Evolutionary conservation across 345 rosid species (phyloP), one percentile per base, ranked within the genome.

Genomic region (Geranium brycei): DNA sequence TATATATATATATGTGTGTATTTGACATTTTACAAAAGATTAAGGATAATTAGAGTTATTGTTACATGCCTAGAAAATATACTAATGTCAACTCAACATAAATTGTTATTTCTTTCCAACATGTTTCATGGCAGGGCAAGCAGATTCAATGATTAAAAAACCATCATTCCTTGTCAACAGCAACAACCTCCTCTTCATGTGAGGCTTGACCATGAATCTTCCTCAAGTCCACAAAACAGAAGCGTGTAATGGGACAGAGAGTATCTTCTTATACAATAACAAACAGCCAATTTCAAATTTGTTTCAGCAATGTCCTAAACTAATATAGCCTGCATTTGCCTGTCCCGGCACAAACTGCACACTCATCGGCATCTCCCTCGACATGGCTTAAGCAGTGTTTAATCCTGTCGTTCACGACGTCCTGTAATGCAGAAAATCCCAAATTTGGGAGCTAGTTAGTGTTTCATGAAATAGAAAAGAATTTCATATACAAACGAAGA

Each of bases 281-380:
- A 30, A 64, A 12, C 51, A 14, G 19, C 18, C 19, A 53, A 38
- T 2, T 56, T 68, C 5, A 14, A 3, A 47, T 13, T 35, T 35
- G 41, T 10, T 17, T 10, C 17, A 55, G 15, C 58, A 60, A 38
- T 56, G 71, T 60, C 59, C 41, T 15, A 32, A 51, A 62, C 56
- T 69, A 67, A 56, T 84, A 83, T 72, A 92, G 75, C 86, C 78
- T 87, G 87, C 98, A 92, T 71, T 81, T 92, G 69, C 76, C 67
- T 69, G 98, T 89, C 67, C 95, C 96, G 38, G 80, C 82, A 77
- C 98, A 92, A 59, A 70, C 95, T 61, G 62, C 63, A 76, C 95
- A 87, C 66, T 86, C 95, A 53, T 82, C 89, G 31, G 78, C 86
- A 64, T 81, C 88, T 68, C 95, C 96, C 17, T 74, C 89, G 55